A percentile compares a stretch with the other conserved stretches of the same genome.
Evolutionary conservation across 768 basidiomycete genomes (phyloP).

Genomic region (Naganishia vishniacii): DNA sequence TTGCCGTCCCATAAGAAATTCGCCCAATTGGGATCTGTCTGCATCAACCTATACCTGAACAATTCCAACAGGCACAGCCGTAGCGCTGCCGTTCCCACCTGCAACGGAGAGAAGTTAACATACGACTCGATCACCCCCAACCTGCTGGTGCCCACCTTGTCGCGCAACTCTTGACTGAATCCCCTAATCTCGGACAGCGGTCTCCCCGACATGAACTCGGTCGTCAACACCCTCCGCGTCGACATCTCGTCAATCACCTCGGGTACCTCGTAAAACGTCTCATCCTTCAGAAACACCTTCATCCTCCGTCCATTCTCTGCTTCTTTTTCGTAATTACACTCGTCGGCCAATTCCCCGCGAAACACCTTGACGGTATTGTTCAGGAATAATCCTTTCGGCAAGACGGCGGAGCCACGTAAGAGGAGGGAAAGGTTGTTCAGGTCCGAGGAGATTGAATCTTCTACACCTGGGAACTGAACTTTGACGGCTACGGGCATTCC

Average conservation of each 20-base stretch:
- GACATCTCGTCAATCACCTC: constrained; percentile 74
- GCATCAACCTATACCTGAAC: constrained; percentile 87
- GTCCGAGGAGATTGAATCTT: constrained; percentile 77
- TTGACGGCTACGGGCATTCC: constrained; percentile 55
- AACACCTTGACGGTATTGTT: constrained; percentile 83
- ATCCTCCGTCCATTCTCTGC: constrained; percentile 66
- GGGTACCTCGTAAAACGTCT: constrained; percentile 72
- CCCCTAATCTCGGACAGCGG: constrained; percentile 66
- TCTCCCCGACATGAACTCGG: constrained; percentile 74
- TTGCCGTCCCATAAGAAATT: constrained; percentile 84
- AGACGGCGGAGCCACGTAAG: constrained; percentile 68
- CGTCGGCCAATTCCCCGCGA: constrained; percentile 81
- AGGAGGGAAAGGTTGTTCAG: constrained; percentile 76
- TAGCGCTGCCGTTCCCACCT: constrained; percentile 80
- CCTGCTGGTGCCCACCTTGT: constrained; percentile 57
- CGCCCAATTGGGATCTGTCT: constrained; percentile 97
- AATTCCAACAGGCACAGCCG: constrained; percentile 84
- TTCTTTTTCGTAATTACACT: constrained; percentile 84
- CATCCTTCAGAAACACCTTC: constrained; percentile 49
- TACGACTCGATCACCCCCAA: not conserved
- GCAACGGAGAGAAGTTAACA: constrained; percentile 13
- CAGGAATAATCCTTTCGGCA: constrained; percentile 84
- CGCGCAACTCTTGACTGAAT: constrained; percentile 57
- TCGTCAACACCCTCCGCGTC: constrained; percentile 77
- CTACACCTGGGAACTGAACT: constrained; percentile 91